A percentile compares a stretch with the other conserved stretches of the same genome.
Conservation (phyloP, 1,284 basidiomycete genomes). For the Trametes pubescens region DNA sequence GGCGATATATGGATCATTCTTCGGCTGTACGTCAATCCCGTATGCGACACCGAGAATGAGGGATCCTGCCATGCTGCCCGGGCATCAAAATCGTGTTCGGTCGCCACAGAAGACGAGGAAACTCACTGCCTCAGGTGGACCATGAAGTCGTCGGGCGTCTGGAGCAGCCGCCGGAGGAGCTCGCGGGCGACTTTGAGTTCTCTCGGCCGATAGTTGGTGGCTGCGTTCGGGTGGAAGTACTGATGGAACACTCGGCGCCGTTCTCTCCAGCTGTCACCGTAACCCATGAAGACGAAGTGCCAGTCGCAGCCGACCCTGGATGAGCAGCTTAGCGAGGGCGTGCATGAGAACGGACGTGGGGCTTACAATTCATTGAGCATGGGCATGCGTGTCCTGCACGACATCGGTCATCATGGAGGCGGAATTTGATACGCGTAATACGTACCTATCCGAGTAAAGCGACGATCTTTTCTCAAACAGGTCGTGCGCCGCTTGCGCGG, state of each 20-base stretch:
- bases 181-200: slow-evolving; percentile 32
- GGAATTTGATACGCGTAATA: slow-evolving; percentile 7
- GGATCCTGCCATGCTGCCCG: slow-evolving; percentile 41
- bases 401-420: slow-evolving; percentile 9
- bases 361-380: slow-evolving; percentile 41
- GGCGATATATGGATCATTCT: slow-evolving; percentile 41
- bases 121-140: slow-evolving; percentile 37
- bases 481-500: slow-evolving; percentile 38
- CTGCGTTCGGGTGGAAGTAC: slow-evolving; percentile 37
- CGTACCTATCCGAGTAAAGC: slow-evolving; percentile 39
- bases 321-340: slow-evolving; percentile 12
- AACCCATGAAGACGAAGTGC: slow-evolving; percentile 39
- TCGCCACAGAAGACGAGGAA: slow-evolving; percentile 3
- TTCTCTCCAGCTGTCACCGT: slow-evolving; percentile 38
- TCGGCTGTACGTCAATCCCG: slow-evolving; percentile 41
- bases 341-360: slow-evolving; percentile 9
- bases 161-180: slow-evolving; percentile 34
- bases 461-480: slow-evolving; percentile 39
- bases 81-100: slow-evolving; percentile 17
- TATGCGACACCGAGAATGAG: slow-evolving; percentile 41
- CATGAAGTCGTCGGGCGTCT: slow-evolving; percentile 40
- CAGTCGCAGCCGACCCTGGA: slow-evolving; percentile 40
- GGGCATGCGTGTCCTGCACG: slow-evolving; percentile 33
- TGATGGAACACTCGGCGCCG: slow-evolving; percentile 38
- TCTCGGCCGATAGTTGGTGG: slow-evolving; percentile 33